phyloP scores from a whole-genome alignment of 805 yeast species.

The Isabelozyma heimii region DNA sequence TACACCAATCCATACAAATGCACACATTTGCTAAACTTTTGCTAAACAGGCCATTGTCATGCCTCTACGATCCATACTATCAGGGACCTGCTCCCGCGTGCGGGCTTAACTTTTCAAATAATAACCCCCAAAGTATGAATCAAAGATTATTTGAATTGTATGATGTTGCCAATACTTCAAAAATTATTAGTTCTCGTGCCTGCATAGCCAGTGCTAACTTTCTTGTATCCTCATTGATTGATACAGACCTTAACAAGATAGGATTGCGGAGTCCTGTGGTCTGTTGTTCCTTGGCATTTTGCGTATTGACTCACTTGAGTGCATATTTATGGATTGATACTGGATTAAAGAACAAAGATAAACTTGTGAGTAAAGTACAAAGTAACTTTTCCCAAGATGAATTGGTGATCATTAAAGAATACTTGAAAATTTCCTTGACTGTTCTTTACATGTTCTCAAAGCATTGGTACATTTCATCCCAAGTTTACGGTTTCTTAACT shows the following conservation, averaged over 20 bases:
- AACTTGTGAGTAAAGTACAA: conserved; percentile 7
- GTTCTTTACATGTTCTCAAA: not conserved
- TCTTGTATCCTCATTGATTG: not conserved
- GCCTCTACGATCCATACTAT: conserved; percentile 13
- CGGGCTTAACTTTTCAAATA: conserved; percentile 3
- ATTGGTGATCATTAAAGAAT: not conserved
- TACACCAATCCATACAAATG: conserved; percentile 48
- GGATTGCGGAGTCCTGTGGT: not conserved
- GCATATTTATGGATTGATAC: conserved; percentile 1
- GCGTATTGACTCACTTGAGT: not conserved
- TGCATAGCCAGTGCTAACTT: not conserved
- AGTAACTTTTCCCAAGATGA: conserved; percentile 4
- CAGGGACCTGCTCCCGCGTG: not conserved
- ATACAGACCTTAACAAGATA: not conserved
- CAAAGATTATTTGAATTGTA: conserved; percentile 38
- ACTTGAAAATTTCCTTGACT: not conserved
- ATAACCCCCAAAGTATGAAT: not conserved
- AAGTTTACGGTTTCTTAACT: not conserved
- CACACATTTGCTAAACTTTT: conserved; percentile 53
- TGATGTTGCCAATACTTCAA: conserved; percentile 46
- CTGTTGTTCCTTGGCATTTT: not conserved
- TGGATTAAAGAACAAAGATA: not conserved
- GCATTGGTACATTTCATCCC: not conserved
- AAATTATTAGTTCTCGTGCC: conserved; percentile 15
- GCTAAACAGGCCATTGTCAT: conserved; percentile 51